phyloP scores from a whole-genome alignment of 1,139 yeast species.

The Taphrina communis region DNA sequence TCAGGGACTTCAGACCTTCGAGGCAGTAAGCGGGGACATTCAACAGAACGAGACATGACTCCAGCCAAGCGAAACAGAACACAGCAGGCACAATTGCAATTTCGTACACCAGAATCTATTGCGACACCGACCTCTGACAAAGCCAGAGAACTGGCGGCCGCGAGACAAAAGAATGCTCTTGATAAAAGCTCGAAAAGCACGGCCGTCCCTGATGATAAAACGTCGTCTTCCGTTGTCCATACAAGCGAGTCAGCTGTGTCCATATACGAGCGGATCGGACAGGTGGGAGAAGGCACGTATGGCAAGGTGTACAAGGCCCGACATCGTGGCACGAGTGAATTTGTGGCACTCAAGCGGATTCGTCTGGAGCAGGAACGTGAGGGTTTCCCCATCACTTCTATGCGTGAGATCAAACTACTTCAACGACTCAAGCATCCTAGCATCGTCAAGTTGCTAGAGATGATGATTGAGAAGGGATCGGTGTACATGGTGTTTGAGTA shows the following conservation, averaged over 20 bases:
- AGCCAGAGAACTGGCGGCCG: neutral
- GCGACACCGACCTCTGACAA: constrained; percentile 4
- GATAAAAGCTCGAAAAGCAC: neutral
- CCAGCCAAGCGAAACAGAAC: constrained; percentile 15
- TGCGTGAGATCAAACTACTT: constrained; percentile 83
- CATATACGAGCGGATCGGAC: constrained; percentile 56
- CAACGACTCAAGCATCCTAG: constrained; percentile 87
- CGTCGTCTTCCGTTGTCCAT: neutral
- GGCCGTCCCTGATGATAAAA: neutral
- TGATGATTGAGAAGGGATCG: constrained; percentile 78
- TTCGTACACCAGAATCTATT: constrained; percentile 15
- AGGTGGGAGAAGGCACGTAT: constrained; percentile 84
- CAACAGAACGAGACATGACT: neutral
- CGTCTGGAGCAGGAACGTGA: constrained; percentile 87
- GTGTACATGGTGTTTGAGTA: constrained; percentile 92
- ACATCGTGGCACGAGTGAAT: constrained; percentile 68
- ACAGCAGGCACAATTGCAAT: constrained; percentile 17
- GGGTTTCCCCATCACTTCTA: constrained; percentile 95
- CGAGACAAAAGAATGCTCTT: neutral
- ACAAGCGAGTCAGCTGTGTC: constrained; percentile 44
- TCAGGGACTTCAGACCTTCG: neutral
- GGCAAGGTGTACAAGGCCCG: constrained; percentile 80
- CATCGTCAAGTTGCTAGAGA: constrained; percentile 74
- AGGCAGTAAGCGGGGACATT: constrained; percentile 3
- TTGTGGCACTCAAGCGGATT: constrained; percentile 82